A percentile compares a stretch with the other conserved stretches of the same genome.
These are phyloP conservation scores for Pestalotiopsis fici DNA, from an alignment of 2,329 filamentous ascomycete genomes.

Conservation along the genomic window DNA sequence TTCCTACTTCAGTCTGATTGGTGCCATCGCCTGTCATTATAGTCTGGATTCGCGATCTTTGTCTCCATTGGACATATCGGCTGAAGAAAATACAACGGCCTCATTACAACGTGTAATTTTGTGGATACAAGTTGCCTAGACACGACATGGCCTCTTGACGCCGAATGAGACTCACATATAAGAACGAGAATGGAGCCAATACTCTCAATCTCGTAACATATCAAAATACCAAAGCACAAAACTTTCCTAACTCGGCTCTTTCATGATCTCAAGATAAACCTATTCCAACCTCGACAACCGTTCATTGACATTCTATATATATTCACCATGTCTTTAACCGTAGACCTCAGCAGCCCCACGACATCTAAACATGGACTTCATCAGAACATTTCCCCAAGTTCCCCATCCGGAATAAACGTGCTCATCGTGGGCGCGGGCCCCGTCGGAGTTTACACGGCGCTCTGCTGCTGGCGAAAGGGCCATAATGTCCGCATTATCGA, in stretches of 20 bases:
- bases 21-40: no score
- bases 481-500: slow-evolving; percentile 1
- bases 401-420: slow-evolving; percentile 3
- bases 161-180: no score
- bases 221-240: no score
- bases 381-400: neutral
- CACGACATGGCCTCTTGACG: no score
- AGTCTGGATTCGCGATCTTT: no score
- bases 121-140: no score
- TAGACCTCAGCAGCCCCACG: neutral
- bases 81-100: no score
- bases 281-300: neutral
- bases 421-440: neutral
- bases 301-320: neutral
- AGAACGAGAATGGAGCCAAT: no score
- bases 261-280: neutral
- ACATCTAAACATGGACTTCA: neutral
- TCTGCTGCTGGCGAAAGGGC: slow-evolving; percentile 1
- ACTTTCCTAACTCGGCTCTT: neutral
- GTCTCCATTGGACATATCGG: no score
- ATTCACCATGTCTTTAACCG: neutral
- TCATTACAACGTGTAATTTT: no score
- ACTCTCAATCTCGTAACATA: no score
- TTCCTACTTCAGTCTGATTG: no score
- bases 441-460: neutral